A percentile compares a stretch with the other conserved stretches of the same genome.
Conservation (phyloP, 352 stramenopile species). For the Pythium dissimile region DNA sequence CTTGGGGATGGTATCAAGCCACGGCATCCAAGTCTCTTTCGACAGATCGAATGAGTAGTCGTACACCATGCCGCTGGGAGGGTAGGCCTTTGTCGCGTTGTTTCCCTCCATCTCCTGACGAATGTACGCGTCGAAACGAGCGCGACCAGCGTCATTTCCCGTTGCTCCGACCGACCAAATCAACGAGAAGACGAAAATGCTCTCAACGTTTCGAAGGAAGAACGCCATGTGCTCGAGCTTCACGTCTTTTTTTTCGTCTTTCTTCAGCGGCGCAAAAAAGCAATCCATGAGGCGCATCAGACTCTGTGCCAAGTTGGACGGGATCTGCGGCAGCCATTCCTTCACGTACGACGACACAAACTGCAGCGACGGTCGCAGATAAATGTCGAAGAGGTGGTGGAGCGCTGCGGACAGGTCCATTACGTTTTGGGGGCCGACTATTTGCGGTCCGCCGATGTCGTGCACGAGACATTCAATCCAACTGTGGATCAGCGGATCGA, state of each 20-base stretch:
- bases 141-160: constrained; percentile 80
- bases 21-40: constrained; percentile 83
- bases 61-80: constrained; percentile 72
- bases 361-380: constrained; percentile 70
- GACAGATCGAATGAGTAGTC: constrained; percentile 89
- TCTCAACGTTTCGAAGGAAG: constrained; percentile 80
- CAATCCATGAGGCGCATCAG: constrained; percentile 92
- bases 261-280: constrained; percentile 82
- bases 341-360: constrained; percentile 88
- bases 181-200: constrained; percentile 91
- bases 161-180: constrained; percentile 92
- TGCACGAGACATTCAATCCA: constrained; percentile 80
- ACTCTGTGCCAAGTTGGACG: constrained; percentile 88
- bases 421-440: constrained; percentile 37
- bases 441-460: constrained; percentile 44
- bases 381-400: constrained; percentile 86
- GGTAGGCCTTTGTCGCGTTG: constrained; percentile 51
- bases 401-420: constrained; percentile 48
- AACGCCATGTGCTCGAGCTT: constrained; percentile 64
- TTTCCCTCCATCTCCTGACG: constrained; percentile 77
- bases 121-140: constrained; percentile 85
- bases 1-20: constrained; percentile 89
- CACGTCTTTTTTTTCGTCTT: constrained; percentile 83
- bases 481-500: constrained; percentile 85
- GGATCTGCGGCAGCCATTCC: constrained; percentile 90